Base-by-base conservation (phyloP, 805 yeast species). In the Spathaspora arborariae region DNA sequence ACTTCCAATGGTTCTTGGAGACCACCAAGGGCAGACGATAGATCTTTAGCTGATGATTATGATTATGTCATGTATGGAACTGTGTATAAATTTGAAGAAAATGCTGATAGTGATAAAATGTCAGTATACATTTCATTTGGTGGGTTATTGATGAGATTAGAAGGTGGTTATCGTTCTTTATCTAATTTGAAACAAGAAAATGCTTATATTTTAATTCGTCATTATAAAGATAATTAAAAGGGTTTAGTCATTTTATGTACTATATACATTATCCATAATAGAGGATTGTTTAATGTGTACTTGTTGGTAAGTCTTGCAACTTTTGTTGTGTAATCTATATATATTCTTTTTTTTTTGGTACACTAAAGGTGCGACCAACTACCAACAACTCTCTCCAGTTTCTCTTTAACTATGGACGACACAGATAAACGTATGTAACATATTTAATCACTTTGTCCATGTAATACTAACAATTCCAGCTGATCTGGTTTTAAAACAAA, bases 21-120 rank as follows among this genome's bases (percentile, higher is more conserved):
- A 64, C 89, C 88, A 7, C 96, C 96, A 39, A 86, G 79, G 66
- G 78, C 86, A 10, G 87, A 84, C 49, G 96, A 90, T 56, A 80
- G 85, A 60, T 80, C 95, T 5, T 76, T 92, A 58, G 96, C 97
- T 55, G 97, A 92, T 64, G 98, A 94, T 62, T 92, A 90, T 72
- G 98, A 92, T 66, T 94, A 94, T 59, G 98, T 94, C 54, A 92
- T 94, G 98, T 83, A 91, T 64, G 99, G 99, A 45, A 90, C 96
- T 5, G 96, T 94, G 40, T 94, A 94, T 75, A 91, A 92, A 66
- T 94, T 94, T 62, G 97, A 92, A 65, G 99, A 94, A 70, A 80
- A 84, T 51, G 62, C 65, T 35, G 74, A 76, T 38, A 80, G 80
- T 53, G 88, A 83, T 59, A 74, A 73, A 54, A 85, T 89, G 68